phyloP scores from a whole-genome alignment of 345 rosid genomes.

The Melaleuca alternifolia region DNA sequence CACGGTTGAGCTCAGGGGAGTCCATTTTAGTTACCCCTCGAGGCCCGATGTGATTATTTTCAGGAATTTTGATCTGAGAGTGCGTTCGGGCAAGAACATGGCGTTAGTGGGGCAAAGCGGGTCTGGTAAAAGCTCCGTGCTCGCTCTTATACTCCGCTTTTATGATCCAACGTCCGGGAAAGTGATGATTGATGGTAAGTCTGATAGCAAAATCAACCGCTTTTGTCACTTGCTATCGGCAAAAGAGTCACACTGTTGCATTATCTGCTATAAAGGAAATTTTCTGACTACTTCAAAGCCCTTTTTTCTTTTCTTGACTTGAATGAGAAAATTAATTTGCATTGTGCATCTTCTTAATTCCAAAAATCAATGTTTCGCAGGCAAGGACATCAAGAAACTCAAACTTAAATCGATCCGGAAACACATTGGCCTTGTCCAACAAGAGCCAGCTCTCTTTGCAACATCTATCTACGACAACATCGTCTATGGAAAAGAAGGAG shows the following conservation, averaged over 20 bases:
- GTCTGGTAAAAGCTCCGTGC: constrained; percentile 88
- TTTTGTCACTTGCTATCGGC: not conserved
- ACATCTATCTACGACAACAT: constrained; percentile 85
- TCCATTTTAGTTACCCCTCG: constrained; percentile 77
- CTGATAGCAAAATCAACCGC: not conserved
- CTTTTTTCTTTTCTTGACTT: not conserved
- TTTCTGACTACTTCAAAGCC: not conserved
- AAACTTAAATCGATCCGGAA: constrained; percentile 59
- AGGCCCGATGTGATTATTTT: constrained; percentile 78
- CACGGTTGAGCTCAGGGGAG: constrained; percentile 53
- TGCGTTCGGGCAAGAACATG: constrained; percentile 65
- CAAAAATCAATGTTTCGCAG: constrained; percentile 15
- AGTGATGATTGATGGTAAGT: constrained; percentile 82
- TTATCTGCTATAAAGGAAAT: not conserved
- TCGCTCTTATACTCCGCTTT: constrained; percentile 80
- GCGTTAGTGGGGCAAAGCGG: constrained; percentile 98
- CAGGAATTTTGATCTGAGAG: constrained; percentile 57
- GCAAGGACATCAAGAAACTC: constrained; percentile 59
- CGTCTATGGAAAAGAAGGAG: constrained; percentile 74
- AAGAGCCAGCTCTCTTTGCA: constrained; percentile 91
- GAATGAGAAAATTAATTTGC: not conserved
- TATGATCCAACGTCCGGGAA: constrained; percentile 79
- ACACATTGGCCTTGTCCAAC: constrained; percentile 85
- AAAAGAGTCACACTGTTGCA: not conserved
- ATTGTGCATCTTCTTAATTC: not conserved